Evolutionary conservation across 352 stramenopile species (phyloP).

Genomic region (Pythium periplocum): DNA sequence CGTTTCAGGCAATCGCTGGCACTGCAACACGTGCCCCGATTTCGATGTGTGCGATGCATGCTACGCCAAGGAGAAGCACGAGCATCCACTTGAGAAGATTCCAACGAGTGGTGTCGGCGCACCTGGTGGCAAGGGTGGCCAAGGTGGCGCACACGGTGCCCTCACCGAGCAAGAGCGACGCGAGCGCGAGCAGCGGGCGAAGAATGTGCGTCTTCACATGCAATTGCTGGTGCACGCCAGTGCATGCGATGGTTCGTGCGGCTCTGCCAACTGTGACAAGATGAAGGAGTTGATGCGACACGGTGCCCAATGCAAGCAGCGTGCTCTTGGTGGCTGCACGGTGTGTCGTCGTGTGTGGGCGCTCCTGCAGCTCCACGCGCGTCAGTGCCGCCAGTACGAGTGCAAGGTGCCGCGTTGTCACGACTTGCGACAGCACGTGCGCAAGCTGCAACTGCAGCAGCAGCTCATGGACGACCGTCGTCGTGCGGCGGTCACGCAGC

Average conservation of each 20-base stretch:
- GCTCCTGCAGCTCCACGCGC: conserved; percentile 95
- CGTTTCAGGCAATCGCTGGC: conserved; percentile 80
- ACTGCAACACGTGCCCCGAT: conserved; percentile 85
- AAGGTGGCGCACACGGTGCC: conserved; percentile 16
- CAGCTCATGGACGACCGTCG: conserved; percentile 97
- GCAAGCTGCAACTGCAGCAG: conserved; percentile 95
- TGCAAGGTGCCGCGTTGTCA: conserved; percentile 96
- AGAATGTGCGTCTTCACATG: conserved; percentile 97
- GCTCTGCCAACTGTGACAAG: conserved; percentile 96
- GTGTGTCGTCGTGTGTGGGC: conserved; percentile 97
- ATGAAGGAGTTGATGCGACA: conserved; percentile 99
- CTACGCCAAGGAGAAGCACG: conserved; percentile 79
- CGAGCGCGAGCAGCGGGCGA: conserved; percentile 81
- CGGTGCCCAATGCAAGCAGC: conserved; percentile 90
- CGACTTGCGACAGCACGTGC: conserved; percentile 93
- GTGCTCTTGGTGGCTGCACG: conserved; percentile 91
- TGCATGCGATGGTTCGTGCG: conserved; percentile 91
- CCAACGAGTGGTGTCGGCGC: conserved; percentile 43
- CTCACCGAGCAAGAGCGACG: conserved; percentile 64
- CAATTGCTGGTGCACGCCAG: conserved; percentile 96
- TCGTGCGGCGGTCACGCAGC: conserved; percentile 81
- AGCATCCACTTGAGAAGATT: conserved; percentile 79
- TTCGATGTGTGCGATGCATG: conserved; percentile 89
- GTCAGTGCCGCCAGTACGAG: conserved; percentile 91
- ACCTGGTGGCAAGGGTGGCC: conserved; percentile 9